Evolutionary conservation across 208 protist genomes (phyloP), one percentile per base, ranked within the genome.

Genomic region (Leishmania tarentolae): DNA sequence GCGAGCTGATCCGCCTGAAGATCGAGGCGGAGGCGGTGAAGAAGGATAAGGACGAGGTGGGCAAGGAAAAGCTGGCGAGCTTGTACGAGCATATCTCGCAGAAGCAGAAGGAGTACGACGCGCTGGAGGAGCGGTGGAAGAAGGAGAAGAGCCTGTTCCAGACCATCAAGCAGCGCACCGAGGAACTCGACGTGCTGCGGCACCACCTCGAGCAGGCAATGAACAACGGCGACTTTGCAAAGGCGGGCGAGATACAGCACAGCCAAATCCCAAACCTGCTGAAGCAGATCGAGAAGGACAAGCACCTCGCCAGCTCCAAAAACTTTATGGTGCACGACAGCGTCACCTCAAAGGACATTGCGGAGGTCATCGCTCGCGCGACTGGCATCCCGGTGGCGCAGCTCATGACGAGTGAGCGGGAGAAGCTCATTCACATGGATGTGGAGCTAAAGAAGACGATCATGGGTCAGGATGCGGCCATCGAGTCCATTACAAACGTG

Each of bases 351-450:
- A 89, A 92, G 52, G 93, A 99, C 59, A 99, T 99, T 82, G 97
- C 97, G 4, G 92, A 96, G 70, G 96, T 99, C 17, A 96, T 99
- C 28, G 90, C 98, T 11, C 92, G 98, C 47, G 98, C 96, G 84
- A 99, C 99, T 17, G 99, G 99, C 83, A 99, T 99, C 77, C 99
- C 99, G 3, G 97, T 99, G 3, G 74, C 79, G 35, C 90, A 98
- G 83, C 94, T 99, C n/a, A 82, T 94, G 69, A 89, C 82, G 50
- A 87, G 90, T 17, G 97, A 99, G 86, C 94, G 93, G 9, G 90
- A 99, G 87, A 95, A 96, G 88, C 87, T 98, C 35, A 93, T 97
- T 66, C 75, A 93, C 80, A 91, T 99, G 86, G 93, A 94, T 40
- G 75, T 92, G n/a, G 84, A 86, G 74, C 87, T 99, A 1, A 86